phyloP scores from a whole-genome alignment of 2,329 filamentous ascomycete genomes.

The Fusarium veterinarium region DNA sequence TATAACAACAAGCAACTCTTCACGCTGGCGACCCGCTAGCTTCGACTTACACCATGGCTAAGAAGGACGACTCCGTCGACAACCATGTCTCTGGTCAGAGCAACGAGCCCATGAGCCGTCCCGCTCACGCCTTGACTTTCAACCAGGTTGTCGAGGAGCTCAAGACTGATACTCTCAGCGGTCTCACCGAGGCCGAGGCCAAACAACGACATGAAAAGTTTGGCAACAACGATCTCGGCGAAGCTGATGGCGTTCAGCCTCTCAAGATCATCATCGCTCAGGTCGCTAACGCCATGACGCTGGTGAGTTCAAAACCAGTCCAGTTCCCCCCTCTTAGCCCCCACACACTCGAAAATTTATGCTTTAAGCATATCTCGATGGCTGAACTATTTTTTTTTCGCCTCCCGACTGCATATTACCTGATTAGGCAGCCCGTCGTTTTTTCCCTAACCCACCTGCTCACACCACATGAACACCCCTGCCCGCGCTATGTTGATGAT shows the following conservation, averaged over 20 bases:
- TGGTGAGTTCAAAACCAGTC: constrained; percentile 56
- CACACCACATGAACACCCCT: constrained; percentile 2
- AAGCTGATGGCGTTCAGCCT: constrained; percentile 61
- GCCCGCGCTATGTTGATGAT: not conserved
- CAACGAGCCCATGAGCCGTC: constrained; percentile 59
- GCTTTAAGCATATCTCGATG: constrained; percentile 31
- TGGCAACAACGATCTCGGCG: constrained; percentile 68
- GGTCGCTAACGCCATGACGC: constrained; percentile 76
- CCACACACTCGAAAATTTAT: constrained; percentile 11
- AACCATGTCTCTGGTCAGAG: constrained; percentile 50
- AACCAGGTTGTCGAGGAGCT: constrained; percentile 64
- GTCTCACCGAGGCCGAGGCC: constrained; percentile 64
- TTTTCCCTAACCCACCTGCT: constrained; percentile 47
- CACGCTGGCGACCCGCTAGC: constrained; percentile 32
- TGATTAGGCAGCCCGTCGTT: constrained; percentile 56
- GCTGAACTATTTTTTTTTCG: constrained; percentile 45
- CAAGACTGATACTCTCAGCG: constrained; percentile 62
- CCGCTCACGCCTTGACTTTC: constrained; percentile 67
- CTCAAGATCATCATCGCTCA: constrained; percentile 71
- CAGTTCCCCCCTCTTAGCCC: not conserved
- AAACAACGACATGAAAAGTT: constrained; percentile 61
- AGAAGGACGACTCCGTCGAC: constrained; percentile 33
- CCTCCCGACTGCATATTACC: constrained; percentile 44
- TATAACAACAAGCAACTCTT: not conserved
- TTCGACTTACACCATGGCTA: constrained; percentile 34